A percentile compares a stretch with the other conserved stretches of the same genome.
phyloP scores from a whole-genome alignment of 208 protist genomes.

The Jaenimonas drosophilae region DNA sequence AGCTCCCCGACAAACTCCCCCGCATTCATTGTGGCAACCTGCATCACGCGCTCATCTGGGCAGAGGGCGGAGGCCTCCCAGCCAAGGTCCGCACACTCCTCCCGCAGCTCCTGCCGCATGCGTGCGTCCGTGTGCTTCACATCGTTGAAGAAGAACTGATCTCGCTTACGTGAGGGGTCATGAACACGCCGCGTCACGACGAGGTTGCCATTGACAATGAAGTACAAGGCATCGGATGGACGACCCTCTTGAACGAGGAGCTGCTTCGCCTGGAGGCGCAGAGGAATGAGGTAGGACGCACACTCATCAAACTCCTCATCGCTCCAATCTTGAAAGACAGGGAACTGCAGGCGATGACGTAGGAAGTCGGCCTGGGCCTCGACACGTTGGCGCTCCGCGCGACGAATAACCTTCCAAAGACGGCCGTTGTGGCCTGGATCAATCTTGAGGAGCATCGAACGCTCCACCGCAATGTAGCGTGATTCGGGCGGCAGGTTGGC shows the following conservation, averaged over 20 bases:
- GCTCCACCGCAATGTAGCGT: conserved; percentile 37
- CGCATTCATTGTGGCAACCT: conserved; percentile 33
- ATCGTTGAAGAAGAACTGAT: not conserved
- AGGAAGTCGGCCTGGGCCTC: conserved; percentile 26
- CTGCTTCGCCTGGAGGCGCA: conserved; percentile 32
- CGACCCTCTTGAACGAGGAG: conserved; percentile 43
- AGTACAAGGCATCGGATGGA: conserved; percentile 47
- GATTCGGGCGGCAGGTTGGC: conserved; percentile 34
- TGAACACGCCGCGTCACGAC: conserved; percentile 34
- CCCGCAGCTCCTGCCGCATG: no score
- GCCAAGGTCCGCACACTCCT: no score
- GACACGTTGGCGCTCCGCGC: conserved; percentile 21
- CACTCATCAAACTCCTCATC: conserved; percentile 8
- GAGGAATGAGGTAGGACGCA: conserved; percentile 28
- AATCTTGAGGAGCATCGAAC: conserved; percentile 30
- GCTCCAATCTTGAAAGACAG: conserved; percentile 15
- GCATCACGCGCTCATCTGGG: conserved; percentile 20
- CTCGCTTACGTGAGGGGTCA: conserved; percentile 1
- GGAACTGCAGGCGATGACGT: conserved; percentile 13
- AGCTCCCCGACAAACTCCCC: conserved; percentile 75
- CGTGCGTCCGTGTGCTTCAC: not conserved
- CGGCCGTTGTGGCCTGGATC: conserved; percentile 6
- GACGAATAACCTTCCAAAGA: conserved; percentile 6
- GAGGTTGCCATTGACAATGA: conserved; percentile 42
- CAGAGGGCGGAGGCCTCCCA: not conserved